Percentiles rank a stretch among this genome's conserved stretches.
phyloP scores from a whole-genome alignment of 495 filamentous ascomycete species.

The Lichenothelia convexa region DNA sequence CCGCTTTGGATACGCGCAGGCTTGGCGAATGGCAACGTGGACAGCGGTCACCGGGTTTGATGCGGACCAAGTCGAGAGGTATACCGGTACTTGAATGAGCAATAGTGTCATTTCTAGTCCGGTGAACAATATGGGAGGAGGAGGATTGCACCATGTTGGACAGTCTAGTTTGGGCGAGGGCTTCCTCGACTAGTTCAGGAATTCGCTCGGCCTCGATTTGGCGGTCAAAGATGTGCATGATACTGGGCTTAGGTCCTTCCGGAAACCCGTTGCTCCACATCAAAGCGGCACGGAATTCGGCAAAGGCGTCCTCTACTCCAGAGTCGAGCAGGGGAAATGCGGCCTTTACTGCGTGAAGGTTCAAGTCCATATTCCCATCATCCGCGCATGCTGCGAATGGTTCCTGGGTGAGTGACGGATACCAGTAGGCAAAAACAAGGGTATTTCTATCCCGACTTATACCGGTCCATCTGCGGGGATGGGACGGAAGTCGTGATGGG shows the following conservation, averaged over 20 bases:
- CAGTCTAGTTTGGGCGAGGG: too few species aligned
- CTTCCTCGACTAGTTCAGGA: background rate
- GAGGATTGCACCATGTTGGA: background rate
- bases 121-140: background rate
- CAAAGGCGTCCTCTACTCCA: constrained; percentile 35
- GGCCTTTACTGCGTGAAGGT: constrained; percentile 14
- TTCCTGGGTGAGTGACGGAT: too few species aligned
- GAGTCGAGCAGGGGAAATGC: constrained; percentile 54
- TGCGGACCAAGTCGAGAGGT: constrained; percentile 38
- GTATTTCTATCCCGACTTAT: constrained; percentile 50
- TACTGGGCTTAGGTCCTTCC: too few species aligned
- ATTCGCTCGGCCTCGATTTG: background rate
- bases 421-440: constrained; percentile 29
- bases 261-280: background rate
- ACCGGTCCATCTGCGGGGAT: constrained; percentile 10
- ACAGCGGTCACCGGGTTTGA: constrained; percentile 52
- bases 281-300: too few species aligned
- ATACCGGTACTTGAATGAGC: background rate
- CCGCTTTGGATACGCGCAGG: constrained; percentile 48
- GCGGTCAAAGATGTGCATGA: too few species aligned
- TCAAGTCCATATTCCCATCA: background rate
- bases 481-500: background rate
- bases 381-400: background rate
- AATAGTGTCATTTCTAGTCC: background rate
- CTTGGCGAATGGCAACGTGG: constrained; percentile 44